phyloP scores from a whole-genome alignment of 352 stramenopile genomes.

The Aphanomyces stellatus region DNA sequence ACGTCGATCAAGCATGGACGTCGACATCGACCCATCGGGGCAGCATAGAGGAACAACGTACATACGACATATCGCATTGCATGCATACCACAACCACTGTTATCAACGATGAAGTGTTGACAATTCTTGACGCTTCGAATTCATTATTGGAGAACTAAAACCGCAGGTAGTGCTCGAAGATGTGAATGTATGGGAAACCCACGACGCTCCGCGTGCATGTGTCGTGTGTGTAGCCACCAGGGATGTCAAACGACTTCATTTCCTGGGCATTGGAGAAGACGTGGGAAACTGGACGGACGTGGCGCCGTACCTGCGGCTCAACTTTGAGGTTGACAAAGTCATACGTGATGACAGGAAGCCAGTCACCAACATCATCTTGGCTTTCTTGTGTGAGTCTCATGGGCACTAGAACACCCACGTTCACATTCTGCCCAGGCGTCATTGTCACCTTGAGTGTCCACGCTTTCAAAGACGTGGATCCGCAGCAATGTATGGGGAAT shows the following conservation, averaged over 20 bases:
- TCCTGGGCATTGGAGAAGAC: background rate
- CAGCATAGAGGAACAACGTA: too few relatives aligned
- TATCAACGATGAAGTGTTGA: too few relatives aligned
- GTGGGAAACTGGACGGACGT: background rate
- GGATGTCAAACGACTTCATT: slow-evolving; percentile 35
- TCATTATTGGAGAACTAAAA: too few relatives aligned
- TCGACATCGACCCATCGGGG: too few relatives aligned
- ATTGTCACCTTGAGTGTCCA: too few relatives aligned
- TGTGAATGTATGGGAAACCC: slow-evolving; percentile 72
- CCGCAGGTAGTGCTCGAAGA: slow-evolving; percentile 62
- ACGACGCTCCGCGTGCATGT: slow-evolving; percentile 50
- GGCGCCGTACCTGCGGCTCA: slow-evolving; percentile 29
- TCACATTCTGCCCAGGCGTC: background rate
- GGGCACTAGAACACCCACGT: slow-evolving; percentile 30
- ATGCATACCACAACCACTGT: too few relatives aligned
- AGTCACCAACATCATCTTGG: slow-evolving; percentile 29
- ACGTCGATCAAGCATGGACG: too few relatives aligned
- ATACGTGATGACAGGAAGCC: slow-evolving; percentile 51
- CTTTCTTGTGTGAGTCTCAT: slow-evolving; percentile 61
- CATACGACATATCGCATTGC: too few relatives aligned
- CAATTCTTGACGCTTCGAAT: too few relatives aligned
- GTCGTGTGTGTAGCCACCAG: slow-evolving; percentile 41
- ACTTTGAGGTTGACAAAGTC: slow-evolving; percentile 46
- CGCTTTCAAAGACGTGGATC: slow-evolving; percentile 51
- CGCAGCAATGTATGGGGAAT: slow-evolving; percentile 33